Percentiles rank a stretch among this genome's conserved stretches.
These are phyloP conservation scores for Claviceps citrina DNA, from an alignment of 2,329 filamentous ascomycete genomes.

Conservation along the genomic window DNA sequence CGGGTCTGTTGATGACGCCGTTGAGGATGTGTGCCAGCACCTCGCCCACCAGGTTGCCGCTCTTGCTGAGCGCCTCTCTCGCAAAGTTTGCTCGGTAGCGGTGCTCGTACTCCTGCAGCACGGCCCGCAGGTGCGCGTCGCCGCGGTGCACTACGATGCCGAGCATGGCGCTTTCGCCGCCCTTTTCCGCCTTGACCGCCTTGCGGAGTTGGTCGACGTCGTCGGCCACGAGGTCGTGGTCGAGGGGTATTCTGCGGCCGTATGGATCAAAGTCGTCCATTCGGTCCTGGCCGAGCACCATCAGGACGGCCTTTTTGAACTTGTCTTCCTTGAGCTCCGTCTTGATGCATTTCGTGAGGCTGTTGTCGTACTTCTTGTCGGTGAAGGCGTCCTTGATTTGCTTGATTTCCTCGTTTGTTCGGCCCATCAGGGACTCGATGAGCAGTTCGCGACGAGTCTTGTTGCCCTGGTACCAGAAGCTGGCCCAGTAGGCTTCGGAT, in stretches of 20 bases:
- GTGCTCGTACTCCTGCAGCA: conserved; percentile 61
- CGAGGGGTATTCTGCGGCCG: conserved; percentile 41
- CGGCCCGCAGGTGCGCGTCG: conserved; percentile 66
- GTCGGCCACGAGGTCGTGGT: conserved; percentile 45
- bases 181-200: conserved; percentile 56
- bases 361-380: conserved; percentile 82
- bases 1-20: conserved; percentile 87
- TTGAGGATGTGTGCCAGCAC: conserved; percentile 90
- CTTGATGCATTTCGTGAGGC: conserved; percentile 70
- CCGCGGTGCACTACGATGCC: conserved; percentile 66
- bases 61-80: conserved; percentile 72
- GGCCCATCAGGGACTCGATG: conserved; percentile 84
- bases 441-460: conserved; percentile 73
- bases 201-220: conserved; percentile 60
- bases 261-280: conserved; percentile 66
- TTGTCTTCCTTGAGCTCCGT: conserved; percentile 90
- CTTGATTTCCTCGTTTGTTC: conserved; percentile 72
- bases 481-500: conserved; percentile 92
- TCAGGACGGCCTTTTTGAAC: conserved; percentile 75
- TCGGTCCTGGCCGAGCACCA: conserved; percentile 65
- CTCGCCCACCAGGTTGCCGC: conserved; percentile 78
- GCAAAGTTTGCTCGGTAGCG: conserved; percentile 70
- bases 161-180: conserved; percentile 80
- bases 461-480: conserved; percentile 90
- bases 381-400: conserved; percentile 77